phyloP scores from a whole-genome alignment of 2,329 filamentous ascomycete species.

The Knoxdaviesia capensis region DNA sequence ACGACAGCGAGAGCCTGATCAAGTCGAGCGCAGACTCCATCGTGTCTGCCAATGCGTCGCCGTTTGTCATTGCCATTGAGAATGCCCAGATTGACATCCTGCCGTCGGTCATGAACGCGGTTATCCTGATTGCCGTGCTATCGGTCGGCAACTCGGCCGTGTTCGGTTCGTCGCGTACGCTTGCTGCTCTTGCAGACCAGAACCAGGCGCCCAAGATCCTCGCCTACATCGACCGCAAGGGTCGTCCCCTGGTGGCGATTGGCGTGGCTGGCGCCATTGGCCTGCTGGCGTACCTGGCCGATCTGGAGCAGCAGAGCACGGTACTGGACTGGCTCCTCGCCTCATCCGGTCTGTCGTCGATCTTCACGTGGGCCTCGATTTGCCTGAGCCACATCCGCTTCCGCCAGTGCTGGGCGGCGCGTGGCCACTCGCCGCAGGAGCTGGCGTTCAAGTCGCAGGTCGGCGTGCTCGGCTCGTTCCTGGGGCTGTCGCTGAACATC shows the following conservation, averaged over 20 bases:
- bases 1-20: slow-evolving; percentile 23
- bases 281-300: slow-evolving; percentile 54
- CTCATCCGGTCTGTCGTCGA: slow-evolving; percentile 45
- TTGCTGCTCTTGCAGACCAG: slow-evolving; percentile 78
- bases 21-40: slow-evolving; percentile 26
- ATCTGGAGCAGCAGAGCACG: slow-evolving; percentile 31
- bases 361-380: slow-evolving; percentile 70
- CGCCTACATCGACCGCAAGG: slow-evolving; percentile 64
- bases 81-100: slow-evolving; percentile 65
- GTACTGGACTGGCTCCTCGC: slow-evolving; percentile 65
- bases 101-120: slow-evolving; percentile 82
- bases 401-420: slow-evolving; percentile 53
- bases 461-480: slow-evolving; percentile 60
- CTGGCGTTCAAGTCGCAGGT: slow-evolving; percentile 67
- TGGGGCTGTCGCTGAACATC: slow-evolving; percentile 57
- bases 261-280: slow-evolving; percentile 45
- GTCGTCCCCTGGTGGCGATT: slow-evolving; percentile 61
- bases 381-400: slow-evolving; percentile 88
- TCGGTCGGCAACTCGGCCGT: slow-evolving; percentile 85
- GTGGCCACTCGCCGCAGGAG: slow-evolving; percentile 52
- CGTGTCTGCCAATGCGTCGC: slow-evolving; percentile 58
- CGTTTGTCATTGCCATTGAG: slow-evolving; percentile 83
- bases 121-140: slow-evolving; percentile 77
- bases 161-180: slow-evolving; percentile 76
- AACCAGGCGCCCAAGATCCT: slow-evolving; percentile 60